phyloP scores from a whole-genome alignment of 2,329 filamentous ascomycete genomes.

The Purpureocillium lavendulum region DNA sequence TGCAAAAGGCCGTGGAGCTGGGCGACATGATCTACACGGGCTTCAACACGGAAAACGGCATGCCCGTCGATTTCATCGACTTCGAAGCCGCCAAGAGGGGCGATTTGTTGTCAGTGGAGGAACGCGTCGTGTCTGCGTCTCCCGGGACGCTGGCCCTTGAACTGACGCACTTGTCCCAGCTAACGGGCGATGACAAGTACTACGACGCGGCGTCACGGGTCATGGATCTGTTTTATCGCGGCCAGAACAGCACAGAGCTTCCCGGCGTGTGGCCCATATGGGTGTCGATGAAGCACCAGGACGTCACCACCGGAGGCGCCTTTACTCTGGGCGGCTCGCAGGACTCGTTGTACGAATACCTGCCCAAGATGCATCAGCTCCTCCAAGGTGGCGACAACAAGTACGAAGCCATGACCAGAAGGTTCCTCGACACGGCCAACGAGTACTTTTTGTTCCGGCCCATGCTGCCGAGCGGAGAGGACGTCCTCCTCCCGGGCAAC shows the following conservation, averaged over 20 bases:
- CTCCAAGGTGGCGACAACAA: conserved; percentile 46
- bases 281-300: conserved; percentile 48
- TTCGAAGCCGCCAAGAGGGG: conserved; percentile 31
- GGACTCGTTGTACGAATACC: conserved; percentile 67
- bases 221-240: conserved; percentile 55
- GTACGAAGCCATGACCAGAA: conserved; percentile 49
- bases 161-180: conserved; percentile 63
- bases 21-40: conserved; percentile 56
- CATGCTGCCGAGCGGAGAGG: conserved; percentile 42
- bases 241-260: conserved; percentile 57
- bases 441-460: conserved; percentile 55
- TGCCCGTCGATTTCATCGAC: conserved; percentile 46
- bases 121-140: conserved; percentile 32
- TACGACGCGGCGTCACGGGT: conserved; percentile 63
- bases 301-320: conserved; percentile 16
- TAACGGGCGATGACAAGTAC: conserved; percentile 66
- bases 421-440: conserved; percentile 45
- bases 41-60: conserved; percentile 61
- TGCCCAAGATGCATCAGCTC: conserved; percentile 77
- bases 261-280: conserved; percentile 67
- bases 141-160: conserved; percentile 63
- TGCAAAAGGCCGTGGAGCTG: conserved; percentile 55
- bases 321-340: conserved; percentile 30
- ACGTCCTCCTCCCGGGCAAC: conserved; percentile 45
- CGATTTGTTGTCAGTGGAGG: conserved; percentile 22